Percentiles rank a stretch among this genome's conserved stretches.
These are phyloP conservation scores for Rhodotorula sp. DNA, from an alignment of 1,284 basidiomycete species.

Conservation along the genomic window DNA sequence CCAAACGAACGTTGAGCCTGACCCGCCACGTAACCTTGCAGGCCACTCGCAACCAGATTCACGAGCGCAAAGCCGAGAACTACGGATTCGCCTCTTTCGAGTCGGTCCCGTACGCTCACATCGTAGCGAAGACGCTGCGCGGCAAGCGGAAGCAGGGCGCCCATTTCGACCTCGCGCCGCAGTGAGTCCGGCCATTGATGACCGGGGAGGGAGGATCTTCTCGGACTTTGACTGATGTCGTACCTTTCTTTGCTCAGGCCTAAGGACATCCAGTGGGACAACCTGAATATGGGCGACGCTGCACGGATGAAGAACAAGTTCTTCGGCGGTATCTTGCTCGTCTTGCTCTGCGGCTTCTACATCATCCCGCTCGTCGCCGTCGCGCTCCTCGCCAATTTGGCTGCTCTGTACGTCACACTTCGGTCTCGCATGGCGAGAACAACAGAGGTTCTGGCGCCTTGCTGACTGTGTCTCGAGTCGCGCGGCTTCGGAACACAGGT, in stretches of 20 bases:
- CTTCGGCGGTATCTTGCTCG: conserved; percentile 72
- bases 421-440: neutral
- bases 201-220: too few species aligned
- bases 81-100: conserved; percentile 84
- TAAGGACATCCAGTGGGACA: conserved; percentile 68
- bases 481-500: conserved; percentile 34
- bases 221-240: conserved; percentile 39
- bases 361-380: conserved; percentile 81
- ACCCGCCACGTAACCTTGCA: conserved; percentile 58
- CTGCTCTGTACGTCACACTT: conserved; percentile 36
- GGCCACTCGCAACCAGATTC: conserved; percentile 37
- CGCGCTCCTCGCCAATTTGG: conserved; percentile 56
- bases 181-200: conserved; percentile 45
- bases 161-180: conserved; percentile 69
- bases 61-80: conserved; percentile 63
- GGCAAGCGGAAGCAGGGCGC: conserved; percentile 71
- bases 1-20: conserved; percentile 32
- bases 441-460: neutral
- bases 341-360: conserved; percentile 75
- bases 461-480: too few species aligned
- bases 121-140: conserved; percentile 68
- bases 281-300: conserved; percentile 69
- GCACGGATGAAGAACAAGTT: conserved; percentile 66
- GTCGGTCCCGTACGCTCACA: conserved; percentile 83
- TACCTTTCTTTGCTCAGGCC: conserved; percentile 38